A percentile compares a stretch with the other conserved stretches of the same genome.
phyloP scores from a whole-genome alignment of 139 green algal genomes.

The Chlorella sp. region DNA sequence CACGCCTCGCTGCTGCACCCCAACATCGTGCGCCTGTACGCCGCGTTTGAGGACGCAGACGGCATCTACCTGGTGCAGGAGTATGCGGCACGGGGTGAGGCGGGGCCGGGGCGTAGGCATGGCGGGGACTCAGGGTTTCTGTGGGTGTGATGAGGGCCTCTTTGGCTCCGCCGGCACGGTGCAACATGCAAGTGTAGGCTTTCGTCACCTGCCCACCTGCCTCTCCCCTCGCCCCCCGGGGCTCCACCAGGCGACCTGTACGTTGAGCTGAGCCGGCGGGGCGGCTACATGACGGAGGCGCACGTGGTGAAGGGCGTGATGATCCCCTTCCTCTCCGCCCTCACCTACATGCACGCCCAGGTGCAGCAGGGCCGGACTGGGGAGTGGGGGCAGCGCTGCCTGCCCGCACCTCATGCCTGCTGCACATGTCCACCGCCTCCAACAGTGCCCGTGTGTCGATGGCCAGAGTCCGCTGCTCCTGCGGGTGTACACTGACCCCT shows the following conservation, averaged over 20 bases:
- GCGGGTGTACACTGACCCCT: background rate
- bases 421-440: too few relatives aligned
- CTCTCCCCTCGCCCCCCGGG: background rate
- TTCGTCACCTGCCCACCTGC: background rate
- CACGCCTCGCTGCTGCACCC: constrained; percentile 76
- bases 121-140: background rate
- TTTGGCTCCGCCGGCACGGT: background rate
- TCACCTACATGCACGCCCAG: constrained; percentile 69
- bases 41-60: constrained; percentile 82
- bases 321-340: constrained; percentile 66
- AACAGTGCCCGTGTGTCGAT: too few relatives aligned
- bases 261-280: constrained; percentile 67
- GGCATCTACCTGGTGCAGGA: constrained; percentile 88
- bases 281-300: constrained; percentile 71
- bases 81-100: constrained; percentile 54
- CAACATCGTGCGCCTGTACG: constrained; percentile 77
- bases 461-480: background rate
- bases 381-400: background rate
- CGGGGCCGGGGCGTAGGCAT: background rate
- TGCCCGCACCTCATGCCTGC: too few relatives aligned
- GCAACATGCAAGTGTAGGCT: background rate
- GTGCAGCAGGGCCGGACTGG: background rate
- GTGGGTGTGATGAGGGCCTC: background rate
- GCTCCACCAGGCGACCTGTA: constrained; percentile 49
- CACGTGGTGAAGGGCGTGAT: constrained; percentile 62